A percentile compares a stretch with the other conserved stretches of the same genome.
Conservation (phyloP, 2,329 filamentous ascomycete genomes). For the Talaromyces rugulosus region DNA sequence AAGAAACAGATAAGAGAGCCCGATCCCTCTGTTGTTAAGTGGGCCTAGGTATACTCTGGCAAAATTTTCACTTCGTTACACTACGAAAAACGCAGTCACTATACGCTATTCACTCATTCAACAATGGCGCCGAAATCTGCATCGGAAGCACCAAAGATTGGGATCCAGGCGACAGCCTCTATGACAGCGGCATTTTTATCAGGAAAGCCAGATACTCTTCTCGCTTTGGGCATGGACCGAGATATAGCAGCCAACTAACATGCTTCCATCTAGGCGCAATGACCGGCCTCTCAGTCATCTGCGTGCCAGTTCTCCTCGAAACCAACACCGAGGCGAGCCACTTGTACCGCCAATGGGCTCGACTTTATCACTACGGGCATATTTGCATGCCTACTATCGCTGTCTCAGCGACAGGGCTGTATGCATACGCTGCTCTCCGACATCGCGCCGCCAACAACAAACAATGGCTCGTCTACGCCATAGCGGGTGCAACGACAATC, state of each 20-base stretch:
- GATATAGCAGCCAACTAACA: background rate
- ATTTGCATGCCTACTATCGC: constrained; percentile 24
- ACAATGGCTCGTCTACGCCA: constrained; percentile 13
- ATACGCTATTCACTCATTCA: background rate
- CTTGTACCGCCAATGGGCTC: constrained; percentile 28
- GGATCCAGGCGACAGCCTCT: background rate
- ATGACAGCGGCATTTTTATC: background rate
- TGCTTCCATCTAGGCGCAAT: background rate
- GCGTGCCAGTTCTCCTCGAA: constrained; percentile 7
- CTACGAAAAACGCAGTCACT: background rate
- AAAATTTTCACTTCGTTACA: background rate
- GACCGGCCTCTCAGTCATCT: constrained; percentile 9
- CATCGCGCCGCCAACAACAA: background rate
- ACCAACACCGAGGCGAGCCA: constrained; percentile 19
- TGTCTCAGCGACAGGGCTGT: constrained; percentile 22
- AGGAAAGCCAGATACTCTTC: background rate
- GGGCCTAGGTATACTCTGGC: background rate
- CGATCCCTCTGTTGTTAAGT: background rate
- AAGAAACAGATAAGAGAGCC: background rate
- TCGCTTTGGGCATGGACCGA: background rate
- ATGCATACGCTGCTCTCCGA: constrained; percentile 17
- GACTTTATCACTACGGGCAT: constrained; percentile 33
- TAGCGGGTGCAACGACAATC: constrained; percentile 25
- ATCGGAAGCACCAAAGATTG: background rate
- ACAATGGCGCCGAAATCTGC: background rate